These are phyloP conservation scores for Takakia lepidozioides DNA, from an alignment of 225 moss, liverwort and hornwort genomes.

Conservation along the genomic window DNA sequence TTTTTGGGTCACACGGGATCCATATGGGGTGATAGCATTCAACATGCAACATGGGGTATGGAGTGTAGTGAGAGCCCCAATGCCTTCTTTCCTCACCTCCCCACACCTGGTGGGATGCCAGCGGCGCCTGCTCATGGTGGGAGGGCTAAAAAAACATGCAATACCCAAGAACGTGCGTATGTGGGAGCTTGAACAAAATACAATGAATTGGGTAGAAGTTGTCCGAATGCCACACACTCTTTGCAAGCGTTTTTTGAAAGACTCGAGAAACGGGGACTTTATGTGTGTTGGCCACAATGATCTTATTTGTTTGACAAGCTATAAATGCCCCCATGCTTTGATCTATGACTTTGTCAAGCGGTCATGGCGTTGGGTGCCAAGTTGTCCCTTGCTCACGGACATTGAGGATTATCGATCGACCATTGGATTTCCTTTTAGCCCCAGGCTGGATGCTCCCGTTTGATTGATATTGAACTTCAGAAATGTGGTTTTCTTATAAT, in stretches of 20 bases:
- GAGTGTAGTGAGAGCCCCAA: conserved; percentile 93
- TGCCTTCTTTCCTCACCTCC: conserved; percentile 94
- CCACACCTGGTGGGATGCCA: conserved; percentile 95
- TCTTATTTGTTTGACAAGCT: conserved; percentile 86
- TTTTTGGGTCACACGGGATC: conserved; percentile 95
- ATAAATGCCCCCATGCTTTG: conserved; percentile 88
- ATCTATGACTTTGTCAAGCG: conserved; percentile 90
- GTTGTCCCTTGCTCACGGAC: conserved; percentile 87
- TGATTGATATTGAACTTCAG: too few relatives aligned
- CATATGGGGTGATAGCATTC: conserved; percentile 91
- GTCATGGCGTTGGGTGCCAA: conserved; percentile 93
- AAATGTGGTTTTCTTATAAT: too few relatives aligned
- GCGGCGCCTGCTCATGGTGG: conserved; percentile 87
- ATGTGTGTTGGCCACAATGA: conserved; percentile 96
- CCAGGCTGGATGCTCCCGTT: conserved; percentile 77
- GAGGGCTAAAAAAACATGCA: conserved; percentile 86
- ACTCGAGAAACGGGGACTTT: conserved; percentile 92
- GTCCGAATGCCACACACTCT: conserved; percentile 95
- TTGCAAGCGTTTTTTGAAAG: conserved; percentile 84
- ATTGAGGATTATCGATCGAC: conserved; percentile 96
- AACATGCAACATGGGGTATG: conserved; percentile 97
- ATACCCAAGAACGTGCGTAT: conserved; percentile 92
- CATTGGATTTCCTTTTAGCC: conserved; percentile 90
- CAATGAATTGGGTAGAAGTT: conserved; percentile 95
- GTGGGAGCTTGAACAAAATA: conserved; percentile 97